Conservation (phyloP, 1,139 yeast species). For the Kurtzmaniella natalensis region DNA sequence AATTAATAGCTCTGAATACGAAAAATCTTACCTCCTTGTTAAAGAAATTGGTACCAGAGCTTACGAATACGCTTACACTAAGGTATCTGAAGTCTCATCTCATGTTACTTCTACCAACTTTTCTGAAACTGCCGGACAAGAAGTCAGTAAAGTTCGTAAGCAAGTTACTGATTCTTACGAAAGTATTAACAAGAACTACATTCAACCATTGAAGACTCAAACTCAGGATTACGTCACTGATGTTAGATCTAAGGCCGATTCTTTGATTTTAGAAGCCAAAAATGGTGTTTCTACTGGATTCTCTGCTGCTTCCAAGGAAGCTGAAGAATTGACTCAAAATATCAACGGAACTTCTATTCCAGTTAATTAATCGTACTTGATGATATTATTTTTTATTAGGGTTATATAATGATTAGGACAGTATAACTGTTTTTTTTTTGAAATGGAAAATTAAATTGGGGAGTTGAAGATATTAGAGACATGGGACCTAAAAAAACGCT, state of each 20-base stretch:
- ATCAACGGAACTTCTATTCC: constrained; percentile 5
- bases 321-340: constrained; percentile 8
- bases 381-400: too few species aligned
- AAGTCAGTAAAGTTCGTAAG: constrained; percentile 13
- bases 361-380: constrained; percentile 9
- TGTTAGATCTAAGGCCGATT: constrained; percentile 35
- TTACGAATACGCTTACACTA: constrained; percentile 21
- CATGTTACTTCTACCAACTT: constrained; percentile 25
- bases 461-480: too few species aligned
- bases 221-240: constrained; percentile 38
- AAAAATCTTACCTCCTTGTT: constrained; percentile 29
- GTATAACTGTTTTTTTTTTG: too few species aligned
- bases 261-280: constrained; percentile 30
- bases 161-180: constrained; percentile 34
- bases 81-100: constrained; percentile 28
- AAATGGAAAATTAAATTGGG: too few species aligned
- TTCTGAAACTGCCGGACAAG: constrained; percentile 5
- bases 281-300: constrained; percentile 12
- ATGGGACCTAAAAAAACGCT: too few species aligned
- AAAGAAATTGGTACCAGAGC: constrained; percentile 26
- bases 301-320: constrained; percentile 10
- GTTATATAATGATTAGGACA: too few species aligned
- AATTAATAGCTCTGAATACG: constrained; percentile 19
- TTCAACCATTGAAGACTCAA: constrained; percentile 38
- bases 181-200: constrained; percentile 34